Evolutionary conservation across 345 rosid species (phyloP).

Genomic region (thale cress (Arabidopsis thaliana)): DNA sequence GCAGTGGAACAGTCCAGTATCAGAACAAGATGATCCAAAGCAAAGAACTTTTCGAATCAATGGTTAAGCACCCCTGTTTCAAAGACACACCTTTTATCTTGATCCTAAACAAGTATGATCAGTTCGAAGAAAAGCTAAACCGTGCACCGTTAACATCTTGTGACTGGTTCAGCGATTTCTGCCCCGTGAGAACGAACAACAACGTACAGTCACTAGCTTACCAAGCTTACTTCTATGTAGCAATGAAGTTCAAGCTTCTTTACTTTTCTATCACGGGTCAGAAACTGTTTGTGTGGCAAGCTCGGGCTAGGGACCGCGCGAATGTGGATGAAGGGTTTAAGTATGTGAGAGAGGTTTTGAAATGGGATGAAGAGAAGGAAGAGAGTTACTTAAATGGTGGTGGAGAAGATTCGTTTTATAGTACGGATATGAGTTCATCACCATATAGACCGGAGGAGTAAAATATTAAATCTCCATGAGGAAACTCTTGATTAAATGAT

Average conservation of each 20-base stretch:
- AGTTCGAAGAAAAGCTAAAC: slow-evolving; percentile 84
- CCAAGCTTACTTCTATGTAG: slow-evolving; percentile 93
- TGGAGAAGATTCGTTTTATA: slow-evolving; percentile 90
- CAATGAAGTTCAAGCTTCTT: slow-evolving; percentile 92
- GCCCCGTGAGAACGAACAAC: slow-evolving; percentile 68
- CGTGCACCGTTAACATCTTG: slow-evolving; percentile 69
- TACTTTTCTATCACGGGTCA: slow-evolving; percentile 73
- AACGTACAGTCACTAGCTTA: slow-evolving; percentile 77
- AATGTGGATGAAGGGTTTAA: slow-evolving; percentile 86
- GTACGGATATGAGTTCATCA: slow-evolving; percentile 92
- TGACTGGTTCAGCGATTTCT: slow-evolving; percentile 89
- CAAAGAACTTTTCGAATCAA: slow-evolving; percentile 83
- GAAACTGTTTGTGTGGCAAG: slow-evolving; percentile 96
- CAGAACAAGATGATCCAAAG: slow-evolving; percentile 89
- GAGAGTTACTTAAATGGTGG: slow-evolving; percentile 68
- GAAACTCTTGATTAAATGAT: slow-evolving; percentile 21
- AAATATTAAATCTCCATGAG: neutral
- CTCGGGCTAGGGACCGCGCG: slow-evolving; percentile 74
- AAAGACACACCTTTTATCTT: slow-evolving; percentile 79
- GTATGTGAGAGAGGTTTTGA: slow-evolving; percentile 89
- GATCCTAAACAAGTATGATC: slow-evolving; percentile 91
- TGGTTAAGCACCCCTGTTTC: slow-evolving; percentile 87
- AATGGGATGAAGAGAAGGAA: slow-evolving; percentile 97
- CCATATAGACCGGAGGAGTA: slow-evolving; percentile 53
- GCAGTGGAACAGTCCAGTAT: slow-evolving; percentile 53